These are phyloP conservation scores for Candida peoriensis DNA, from an alignment of 805 yeast species.

Conservation along the genomic window DNA sequence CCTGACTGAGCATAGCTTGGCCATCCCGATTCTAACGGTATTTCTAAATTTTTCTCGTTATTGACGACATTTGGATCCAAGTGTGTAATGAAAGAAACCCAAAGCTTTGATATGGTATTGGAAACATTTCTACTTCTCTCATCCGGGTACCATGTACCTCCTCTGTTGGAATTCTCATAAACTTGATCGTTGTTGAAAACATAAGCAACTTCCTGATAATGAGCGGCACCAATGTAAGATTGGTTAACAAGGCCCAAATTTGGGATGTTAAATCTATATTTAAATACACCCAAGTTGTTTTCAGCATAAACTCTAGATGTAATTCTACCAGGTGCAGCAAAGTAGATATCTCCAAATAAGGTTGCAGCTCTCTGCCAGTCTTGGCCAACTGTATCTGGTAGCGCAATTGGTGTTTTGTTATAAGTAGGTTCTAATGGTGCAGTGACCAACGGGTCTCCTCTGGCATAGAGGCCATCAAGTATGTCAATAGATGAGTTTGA, in stretches of 20 bases:
- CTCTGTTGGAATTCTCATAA: neutral
- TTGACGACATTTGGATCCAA: slow-evolving; percentile 33
- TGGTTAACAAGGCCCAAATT: neutral
- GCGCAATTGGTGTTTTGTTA: slow-evolving; percentile 2
- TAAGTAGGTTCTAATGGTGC: slow-evolving; percentile 13
- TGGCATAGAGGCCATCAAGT: neutral
- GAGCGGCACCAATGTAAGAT: slow-evolving; percentile 3
- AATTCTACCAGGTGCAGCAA: slow-evolving; percentile 12
- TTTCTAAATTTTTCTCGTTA: neutral
- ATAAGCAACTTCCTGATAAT: slow-evolving; percentile 8
- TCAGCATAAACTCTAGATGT: slow-evolving; percentile 4
- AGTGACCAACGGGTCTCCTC: slow-evolving; percentile 1
- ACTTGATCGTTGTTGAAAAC: slow-evolving; percentile 6
- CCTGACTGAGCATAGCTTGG: slow-evolving; percentile 1
- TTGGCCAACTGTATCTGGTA: slow-evolving; percentile 3
- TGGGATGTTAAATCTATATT: slow-evolving; percentile 9
- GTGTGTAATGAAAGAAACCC: slow-evolving; percentile 22
- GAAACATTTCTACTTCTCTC: slow-evolving; percentile 3
- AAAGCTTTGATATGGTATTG: slow-evolving; percentile 3
- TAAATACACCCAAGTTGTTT: slow-evolving; percentile 5
- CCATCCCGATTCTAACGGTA: slow-evolving; percentile 3
- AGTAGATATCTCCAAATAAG: slow-evolving; percentile 9
- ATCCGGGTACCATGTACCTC: slow-evolving; percentile 2
- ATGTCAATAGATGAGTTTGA: slow-evolving; percentile 2
- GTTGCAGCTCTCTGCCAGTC: slow-evolving; percentile 4